Evolutionary conservation across 495 filamentous ascomycete species (phyloP), one percentile per base, ranked within the genome.

Genomic region (Aspergillus sparsus): DNA sequence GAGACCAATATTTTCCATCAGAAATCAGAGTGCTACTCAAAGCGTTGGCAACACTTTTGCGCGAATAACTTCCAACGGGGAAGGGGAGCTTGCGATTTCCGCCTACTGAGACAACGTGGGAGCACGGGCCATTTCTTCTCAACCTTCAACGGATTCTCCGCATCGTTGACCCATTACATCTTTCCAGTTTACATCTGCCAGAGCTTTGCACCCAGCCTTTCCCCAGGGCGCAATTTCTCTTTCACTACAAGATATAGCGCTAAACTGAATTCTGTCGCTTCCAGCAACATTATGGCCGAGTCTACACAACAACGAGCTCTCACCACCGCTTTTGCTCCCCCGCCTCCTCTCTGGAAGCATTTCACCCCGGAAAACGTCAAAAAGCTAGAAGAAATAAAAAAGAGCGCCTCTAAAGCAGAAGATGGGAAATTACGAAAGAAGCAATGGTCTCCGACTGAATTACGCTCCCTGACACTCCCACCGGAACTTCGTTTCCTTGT

Each of bases 311-410:
- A 77, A 62, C 76, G 78, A 59, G 68, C 80, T 31, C 74, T 81
- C n/a, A 74, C 77, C n/a, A 77, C 82, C 11, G 78, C 84, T 31
- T 92, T 92, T 74, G 93, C 94, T 15, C 82, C 89, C 13, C 94
- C 94, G 5, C 94, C 94, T 18, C 87, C 89, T 4, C 92, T 96
- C 78, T 98, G 91, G 84, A 88, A 90, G 62, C 80, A 87, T 70
- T 98, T 98, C 76, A 97, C 91, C 0, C 66, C 83, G 4, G 84
- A 87, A 0, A 97, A 96, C 71, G 66, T 94, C 60, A 73, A 83
- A 27, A 85, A 82, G 36, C 82, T 95, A 49, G 78, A 88, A 37
- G 65, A 79, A 55, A 68, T 82, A 61, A 80, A 79, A 64, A 73
- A 77, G 32, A 73, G 79, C 35, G 70, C 74, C 1, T 64, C 79